These are phyloP conservation scores for Pyrrhoderma lamaoense DNA, from an alignment of 1,284 basidiomycete genomes.

Conservation along the genomic window DNA sequence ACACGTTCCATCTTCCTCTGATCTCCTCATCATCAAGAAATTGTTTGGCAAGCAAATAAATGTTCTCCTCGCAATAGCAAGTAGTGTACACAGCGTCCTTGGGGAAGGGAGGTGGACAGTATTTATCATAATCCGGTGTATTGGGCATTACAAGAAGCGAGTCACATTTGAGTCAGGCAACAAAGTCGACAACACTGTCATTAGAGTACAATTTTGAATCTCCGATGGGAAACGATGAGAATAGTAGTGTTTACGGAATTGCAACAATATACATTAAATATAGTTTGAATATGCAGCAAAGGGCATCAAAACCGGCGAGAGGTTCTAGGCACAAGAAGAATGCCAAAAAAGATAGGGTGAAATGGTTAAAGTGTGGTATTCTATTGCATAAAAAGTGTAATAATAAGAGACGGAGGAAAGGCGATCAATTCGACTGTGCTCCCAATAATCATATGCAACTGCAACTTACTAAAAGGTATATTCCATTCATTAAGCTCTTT, in stretches of 20 bases:
- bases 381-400: too few relatives aligned
- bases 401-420: too few relatives aligned
- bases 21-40: slow-evolving; percentile 32
- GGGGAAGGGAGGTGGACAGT: slow-evolving; percentile 26
- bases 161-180: slow-evolving; percentile 4
- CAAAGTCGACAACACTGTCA: neutral
- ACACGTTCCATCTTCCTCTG: slow-evolving; percentile 39
- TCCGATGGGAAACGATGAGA: slow-evolving; percentile 6
- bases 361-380: too few relatives aligned
- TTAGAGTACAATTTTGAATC: slow-evolving; percentile 7
- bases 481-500: neutral
- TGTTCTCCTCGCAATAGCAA: slow-evolving; percentile 64
- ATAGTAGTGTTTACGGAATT: too few relatives aligned
- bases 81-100: slow-evolving; percentile 29
- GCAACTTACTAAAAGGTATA: neutral
- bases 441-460: neutral
- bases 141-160: neutral
- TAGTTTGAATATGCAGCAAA: too few relatives aligned
- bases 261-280: too few relatives aligned
- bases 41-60: slow-evolving; percentile 48
- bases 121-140: neutral
- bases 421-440: slow-evolving; percentile 1
- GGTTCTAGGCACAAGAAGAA: too few relatives aligned
- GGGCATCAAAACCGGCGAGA: too few relatives aligned
- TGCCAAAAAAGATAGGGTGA: too few relatives aligned